Evolutionary conservation across 768 basidiomycete genomes (phyloP), one percentile per base, ranked within the genome.

Genomic region (Naematelia aurantialba): DNA sequence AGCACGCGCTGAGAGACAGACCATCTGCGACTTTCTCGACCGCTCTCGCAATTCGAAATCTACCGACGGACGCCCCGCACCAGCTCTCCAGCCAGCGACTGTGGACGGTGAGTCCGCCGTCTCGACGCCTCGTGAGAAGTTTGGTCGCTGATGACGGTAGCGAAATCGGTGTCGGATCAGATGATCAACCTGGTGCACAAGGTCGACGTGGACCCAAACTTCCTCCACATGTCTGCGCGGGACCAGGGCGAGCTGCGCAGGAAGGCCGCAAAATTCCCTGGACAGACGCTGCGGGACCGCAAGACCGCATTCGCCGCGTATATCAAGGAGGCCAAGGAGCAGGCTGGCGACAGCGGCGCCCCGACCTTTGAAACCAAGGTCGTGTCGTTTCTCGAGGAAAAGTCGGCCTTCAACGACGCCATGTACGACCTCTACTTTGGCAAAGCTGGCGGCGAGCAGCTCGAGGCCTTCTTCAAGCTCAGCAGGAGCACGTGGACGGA

Each of bases 1-100:
- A 13, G 2, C 4, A 5, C 26, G 34, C 17, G 34, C 34, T 39
- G 34, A 47, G 5, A 4, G 45, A n/a, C 62, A 91, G 89, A 79
- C 82, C 26, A 87, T 91, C 62, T 81, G 88, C 52, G 84, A 87
- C 57, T 89, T 91, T 72, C 80, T 93, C 46, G 90, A 91, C 79
- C 86, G 86, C 73, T 89, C 89, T 13, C 84, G 91, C 3, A 82
- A 85, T 65, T 86, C 88, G 3, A 87, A 85, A 2, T 88, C 87
- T 0, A 39, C 8, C 8, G 8, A 8, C 17, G 71, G 78, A 12
- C 84, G 86, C 1, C 89, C 90, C 0, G 88, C 89, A 0, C 89
- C 89, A 0, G 79, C 83, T 0, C 79, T 92, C 22, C 81, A 86
- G 17, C 89, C 90, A 0, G 89, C 89, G 0, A 91, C 90, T 2